Evolutionary conservation across 192 early-diverging fungal species (phyloP).

Genomic region (Backusella sp.): DNA sequence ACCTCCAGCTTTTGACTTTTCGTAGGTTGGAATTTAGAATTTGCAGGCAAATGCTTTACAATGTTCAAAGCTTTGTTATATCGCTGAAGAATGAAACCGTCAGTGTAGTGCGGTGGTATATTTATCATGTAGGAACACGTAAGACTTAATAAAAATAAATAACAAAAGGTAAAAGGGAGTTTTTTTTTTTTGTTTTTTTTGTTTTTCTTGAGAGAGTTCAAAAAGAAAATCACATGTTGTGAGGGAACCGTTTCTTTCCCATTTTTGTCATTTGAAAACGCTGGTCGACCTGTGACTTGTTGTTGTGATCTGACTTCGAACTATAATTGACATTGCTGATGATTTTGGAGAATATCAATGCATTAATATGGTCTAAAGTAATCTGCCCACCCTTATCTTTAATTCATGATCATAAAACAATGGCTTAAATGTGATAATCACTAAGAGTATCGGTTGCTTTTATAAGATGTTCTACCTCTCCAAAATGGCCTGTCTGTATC

Average conservation of each 20-base stretch:
- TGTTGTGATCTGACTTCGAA: background rate
- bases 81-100: slow-evolving; percentile 14
- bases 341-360: background rate
- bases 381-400: background rate
- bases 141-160: background rate
- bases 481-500: background rate
- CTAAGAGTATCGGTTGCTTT: background rate
- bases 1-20: slow-evolving; percentile 18
- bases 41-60: slow-evolving; percentile 32
- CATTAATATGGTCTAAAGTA: background rate
- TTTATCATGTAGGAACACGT: slow-evolving; percentile 14
- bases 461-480: background rate
- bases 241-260: background rate
- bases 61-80: slow-evolving; percentile 39
- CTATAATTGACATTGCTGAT: background rate
- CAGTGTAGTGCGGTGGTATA: slow-evolving; percentile 19
- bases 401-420: background rate
- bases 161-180: slow-evolving; percentile 3
- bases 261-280: background rate
- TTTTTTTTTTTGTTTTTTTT: background rate
- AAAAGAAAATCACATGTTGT: slow-evolving; percentile 12
- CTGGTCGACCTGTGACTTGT: background rate
- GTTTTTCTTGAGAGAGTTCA: background rate
- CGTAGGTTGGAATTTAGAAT: slow-evolving; percentile 35
- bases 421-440: background rate